Base-by-base conservation (phyloP, 805 yeast species). In the Yarrowia yakushimensis region DNA sequence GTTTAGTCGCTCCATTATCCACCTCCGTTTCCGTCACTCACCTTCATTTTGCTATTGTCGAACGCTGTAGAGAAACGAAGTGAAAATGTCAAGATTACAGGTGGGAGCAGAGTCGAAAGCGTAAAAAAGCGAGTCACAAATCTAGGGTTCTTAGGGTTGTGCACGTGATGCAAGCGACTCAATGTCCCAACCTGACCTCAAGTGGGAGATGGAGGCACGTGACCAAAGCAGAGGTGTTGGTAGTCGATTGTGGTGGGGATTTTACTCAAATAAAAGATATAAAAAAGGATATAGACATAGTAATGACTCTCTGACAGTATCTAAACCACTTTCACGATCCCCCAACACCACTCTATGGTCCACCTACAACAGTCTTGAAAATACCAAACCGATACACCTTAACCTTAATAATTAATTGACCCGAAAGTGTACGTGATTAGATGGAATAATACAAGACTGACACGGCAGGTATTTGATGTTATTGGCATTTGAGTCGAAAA, bases 31-130 rank as follows among this genome's bases (percentile, higher is more conserved):
- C n/a, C 37, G 42, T 34, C 42, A 52, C 59, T 52, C 59, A 52
- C 59, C 59, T 52, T 52, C 59, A 52, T 52, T 52, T 52, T 52
- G 59, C 43, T 48, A 34, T 52, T 52, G 59, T 52, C 59, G 59
- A 34, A 52, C 59, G 59, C 59, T 52, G 59, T 52, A 48, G 59
- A 52, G 59, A 36, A 52, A 52, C 43, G 59, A 52, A 52, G 59
- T 52, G 59, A 52, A 52, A 52, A 52, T 52, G 43, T 52, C 59
- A 52, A 52, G 59, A 52, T 52, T 52, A 50, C 43, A 52, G 59
- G 43, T 52, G 59, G 59, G 59, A 52, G 59, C 59, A 52, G 59
- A 52, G 59, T 52, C 59, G 33, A 52, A 52, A 48, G 57, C 43
- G 59, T 36, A 52, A 52, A 52, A 52, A 52, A 17, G 43, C 43